phyloP scores from a whole-genome alignment of 352 stramenopile genomes.

The Blastocystis sp. region DNA sequence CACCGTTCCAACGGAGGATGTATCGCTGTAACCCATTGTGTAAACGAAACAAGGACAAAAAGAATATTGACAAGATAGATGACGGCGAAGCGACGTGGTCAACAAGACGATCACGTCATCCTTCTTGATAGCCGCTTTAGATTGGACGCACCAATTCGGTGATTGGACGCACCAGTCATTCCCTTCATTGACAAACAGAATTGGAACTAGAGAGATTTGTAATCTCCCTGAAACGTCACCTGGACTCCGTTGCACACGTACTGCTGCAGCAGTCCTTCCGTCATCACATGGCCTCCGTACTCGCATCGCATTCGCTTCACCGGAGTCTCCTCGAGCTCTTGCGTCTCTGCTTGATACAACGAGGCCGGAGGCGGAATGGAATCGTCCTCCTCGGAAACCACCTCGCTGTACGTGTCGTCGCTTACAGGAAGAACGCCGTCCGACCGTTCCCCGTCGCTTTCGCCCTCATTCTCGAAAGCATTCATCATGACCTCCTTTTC shows the following conservation, averaged over 20 bases:
- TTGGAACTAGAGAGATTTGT: not conserved
- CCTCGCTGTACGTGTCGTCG: not conserved
- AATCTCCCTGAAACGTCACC: not conserved
- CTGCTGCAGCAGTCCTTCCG: not conserved
- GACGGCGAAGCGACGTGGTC: constrained; percentile 13
- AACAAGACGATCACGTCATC: constrained; percentile 3
- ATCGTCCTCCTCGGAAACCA: not conserved
- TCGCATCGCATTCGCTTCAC: not conserved
- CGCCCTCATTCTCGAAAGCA: not conserved
- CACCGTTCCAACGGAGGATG: not conserved
- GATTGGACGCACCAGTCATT: not conserved
- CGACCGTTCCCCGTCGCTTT: not conserved
- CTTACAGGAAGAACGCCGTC: not conserved
- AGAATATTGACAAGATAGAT: constrained; percentile 7
- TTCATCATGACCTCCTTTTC: constrained; percentile 14
- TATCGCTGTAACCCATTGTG: not conserved
- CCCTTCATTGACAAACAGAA: not conserved
- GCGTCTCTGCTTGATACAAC: not conserved
- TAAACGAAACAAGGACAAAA: not conserved
- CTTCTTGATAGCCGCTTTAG: not conserved
- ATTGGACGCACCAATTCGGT: not conserved
- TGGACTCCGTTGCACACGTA: not conserved
- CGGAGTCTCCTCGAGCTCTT: not conserved
- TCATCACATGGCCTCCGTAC: not conserved
- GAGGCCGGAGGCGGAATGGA: not conserved